Evolutionary conservation across 202 grass and related monocot species (phyloP), one percentile per base, ranked within the genome.

Genomic region (Digitaria exilis): DNA sequence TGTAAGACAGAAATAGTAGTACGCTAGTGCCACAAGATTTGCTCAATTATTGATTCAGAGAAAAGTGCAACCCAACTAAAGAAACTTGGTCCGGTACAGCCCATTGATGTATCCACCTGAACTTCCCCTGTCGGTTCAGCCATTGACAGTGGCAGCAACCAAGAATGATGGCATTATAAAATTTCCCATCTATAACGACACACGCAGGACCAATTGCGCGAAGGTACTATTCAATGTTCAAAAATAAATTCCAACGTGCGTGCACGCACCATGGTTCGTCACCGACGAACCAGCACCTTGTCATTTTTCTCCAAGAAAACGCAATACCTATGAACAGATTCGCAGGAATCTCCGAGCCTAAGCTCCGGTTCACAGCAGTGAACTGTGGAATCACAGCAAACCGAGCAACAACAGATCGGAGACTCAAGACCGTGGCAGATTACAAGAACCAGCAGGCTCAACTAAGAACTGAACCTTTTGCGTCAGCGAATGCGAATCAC

Each of bases 31-130:
- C 19, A 68, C 49, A 77, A 26, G 69, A 66, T 75, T 45, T 66
- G 44, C 42, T 21, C 60, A 37, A 74, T 67, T 66, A 37, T 48
- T 70, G 65, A 24, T n/a, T 3, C 6, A 44, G 25, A 58, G 48
- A 56, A 69, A 69, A 80, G 65, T 28, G 65, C 50, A 6, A 1
- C 1, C 9, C 17, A 56, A 28, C 78, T n/a, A 80, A 80, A 57
- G 51, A 30, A 65, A 80, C 21, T 19, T 58, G 29, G 59, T 35
- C 41, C 9, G 59, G 77, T 75, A 74, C 48, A 73, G 45, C 84
- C 35, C 39, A 17, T 5, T 18, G 76, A 74, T 29, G 69, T 80
- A 80, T 16, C 76, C 84, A 66, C 70, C 61, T 80, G 37, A 80
- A 86, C 68, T 32, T n/a, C 35, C 48, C 50, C 37, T 73, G 57